Percentiles rank a stretch among this genome's conserved stretches.
Conservation (phyloP, 2,329 filamentous ascomycete genomes). For the Setomelanomma holmii region DNA sequence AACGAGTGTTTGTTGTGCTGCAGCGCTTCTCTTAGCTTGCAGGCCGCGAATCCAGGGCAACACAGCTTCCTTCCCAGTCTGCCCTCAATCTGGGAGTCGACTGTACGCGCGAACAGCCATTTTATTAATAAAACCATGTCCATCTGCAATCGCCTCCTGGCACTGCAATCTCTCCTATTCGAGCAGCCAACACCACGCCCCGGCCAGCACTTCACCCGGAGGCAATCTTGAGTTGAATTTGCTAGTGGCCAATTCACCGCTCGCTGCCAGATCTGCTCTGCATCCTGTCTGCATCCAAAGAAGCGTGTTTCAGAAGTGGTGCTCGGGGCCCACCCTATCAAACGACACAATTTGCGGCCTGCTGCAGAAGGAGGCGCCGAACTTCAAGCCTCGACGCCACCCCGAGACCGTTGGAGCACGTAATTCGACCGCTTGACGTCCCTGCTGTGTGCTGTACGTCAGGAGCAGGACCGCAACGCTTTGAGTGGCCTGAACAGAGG, state of each 20-base stretch:
- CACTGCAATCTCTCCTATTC: slow-evolving; percentile 3
- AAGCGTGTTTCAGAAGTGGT: slow-evolving; percentile 3
- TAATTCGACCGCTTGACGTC: slow-evolving; percentile 4
- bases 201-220: neutral
- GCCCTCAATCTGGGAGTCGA: neutral
- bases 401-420: slow-evolving; percentile 6
- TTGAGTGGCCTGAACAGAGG: neutral
- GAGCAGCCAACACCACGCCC: slow-evolving; percentile 1
- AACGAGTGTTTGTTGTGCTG: neutral
- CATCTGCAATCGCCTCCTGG: neutral
- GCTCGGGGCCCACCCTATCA: slow-evolving; percentile 1
- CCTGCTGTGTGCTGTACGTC: slow-evolving; percentile 1
- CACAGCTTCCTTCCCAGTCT: neutral
- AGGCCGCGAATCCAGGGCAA: neutral
- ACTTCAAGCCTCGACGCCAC: slow-evolving; percentile 3
- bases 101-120: neutral
- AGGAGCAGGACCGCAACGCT: neutral
- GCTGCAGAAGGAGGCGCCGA: slow-evolving; percentile 2
- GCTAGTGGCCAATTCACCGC: slow-evolving; percentile 8
- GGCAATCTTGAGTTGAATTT: slow-evolving; percentile 14
- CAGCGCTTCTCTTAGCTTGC: neutral
- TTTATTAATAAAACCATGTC: slow-evolving; percentile 3
- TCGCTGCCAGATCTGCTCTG: slow-evolving; percentile 11
- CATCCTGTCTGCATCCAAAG: neutral
- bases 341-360: neutral